A percentile compares a stretch with the other conserved stretches of the same genome.
phyloP scores from a whole-genome alignment of 441 rosid genomes.

The Metrosideros polymorpha region DNA sequence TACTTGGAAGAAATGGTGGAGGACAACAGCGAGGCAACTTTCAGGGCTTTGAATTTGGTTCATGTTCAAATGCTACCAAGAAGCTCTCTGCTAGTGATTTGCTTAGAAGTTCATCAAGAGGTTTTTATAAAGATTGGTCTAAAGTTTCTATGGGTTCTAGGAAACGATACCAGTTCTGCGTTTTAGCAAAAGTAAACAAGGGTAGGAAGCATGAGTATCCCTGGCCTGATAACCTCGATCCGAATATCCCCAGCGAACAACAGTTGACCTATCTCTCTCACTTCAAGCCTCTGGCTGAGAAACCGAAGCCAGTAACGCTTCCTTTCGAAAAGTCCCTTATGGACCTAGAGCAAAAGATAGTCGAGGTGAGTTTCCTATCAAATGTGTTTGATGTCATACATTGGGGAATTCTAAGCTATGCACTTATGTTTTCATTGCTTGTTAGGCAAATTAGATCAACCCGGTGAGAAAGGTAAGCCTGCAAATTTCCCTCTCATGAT shows the following conservation, averaged over 20 bases:
- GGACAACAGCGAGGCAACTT: constrained; percentile 4
- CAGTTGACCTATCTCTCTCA: constrained; percentile 7
- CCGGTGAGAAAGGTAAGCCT: neutral
- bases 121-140: constrained; percentile 1
- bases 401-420: neutral
- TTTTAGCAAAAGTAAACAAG: constrained; percentile 11
- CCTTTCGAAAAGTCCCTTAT: constrained; percentile 10
- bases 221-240: constrained; percentile 20
- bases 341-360: constrained; percentile 11
- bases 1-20: constrained; percentile 19
- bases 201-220: constrained; percentile 23
- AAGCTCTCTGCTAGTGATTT: constrained; percentile 6
- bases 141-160: constrained; percentile 1
- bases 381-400: neutral
- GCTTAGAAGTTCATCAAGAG: constrained; percentile 1
- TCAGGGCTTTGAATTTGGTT: constrained; percentile 9
- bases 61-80: constrained; percentile 4
- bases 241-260: constrained; percentile 4
- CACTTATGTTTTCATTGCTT: neutral
- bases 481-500: neutral
- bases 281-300: constrained; percentile 16
- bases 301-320: constrained; percentile 16
- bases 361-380: constrained; percentile 2
- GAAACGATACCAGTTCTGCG: neutral
- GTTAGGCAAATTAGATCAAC: neutral